Evolutionary conservation across 768 basidiomycete species (phyloP), one percentile per base, ranked within the genome.

Genomic region (Arthromyces matolae): DNA sequence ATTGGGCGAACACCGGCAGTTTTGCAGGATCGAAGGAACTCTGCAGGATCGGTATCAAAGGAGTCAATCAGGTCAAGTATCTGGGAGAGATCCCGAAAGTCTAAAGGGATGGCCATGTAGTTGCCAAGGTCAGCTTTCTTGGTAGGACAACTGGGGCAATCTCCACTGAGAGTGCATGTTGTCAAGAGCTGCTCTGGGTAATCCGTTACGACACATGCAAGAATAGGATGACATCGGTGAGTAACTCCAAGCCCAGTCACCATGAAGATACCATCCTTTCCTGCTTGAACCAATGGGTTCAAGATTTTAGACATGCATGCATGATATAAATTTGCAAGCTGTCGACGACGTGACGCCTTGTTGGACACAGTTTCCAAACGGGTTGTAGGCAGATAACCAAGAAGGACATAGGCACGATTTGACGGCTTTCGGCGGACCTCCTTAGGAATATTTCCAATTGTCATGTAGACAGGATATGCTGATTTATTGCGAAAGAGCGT

Each of bases 391-490:
- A 78, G 60, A 47, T 76, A 77, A 0, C 59, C 74, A 0, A 78
- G n/a, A 0, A 77, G 60, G 1, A 76, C 55, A 8, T 64, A 52
- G 0, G 62, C 71, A 14, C 55, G 63, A 6, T 43, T 42, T 72
- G 64, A 68, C 1, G 71, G 70, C 43, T 74, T 63, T 1, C 67
- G 60, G 0, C 64, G 63, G 10, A 71, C 64, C 0, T 64, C 54
- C 40, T 76, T 77, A 0, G 65, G 59, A 5, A 78, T 59, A 45
- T 76, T 75, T 0, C 73, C 73, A 41, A 77, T 68, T 0, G 76
- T 73, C 8, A 77, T 42, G 50, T 79, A 79, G 0, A 78, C 61
- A 0, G 76, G 76, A 53, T 72, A 77, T 6, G 71, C 70, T 16
- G 52, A 50, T 73, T n/a, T n/a, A 45, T 71, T 67, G 1, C 68